Evolutionary conservation across 2,329 filamentous ascomycete genomes (phyloP).

Genomic region (Pyrenophora tritici-repentis): DNA sequence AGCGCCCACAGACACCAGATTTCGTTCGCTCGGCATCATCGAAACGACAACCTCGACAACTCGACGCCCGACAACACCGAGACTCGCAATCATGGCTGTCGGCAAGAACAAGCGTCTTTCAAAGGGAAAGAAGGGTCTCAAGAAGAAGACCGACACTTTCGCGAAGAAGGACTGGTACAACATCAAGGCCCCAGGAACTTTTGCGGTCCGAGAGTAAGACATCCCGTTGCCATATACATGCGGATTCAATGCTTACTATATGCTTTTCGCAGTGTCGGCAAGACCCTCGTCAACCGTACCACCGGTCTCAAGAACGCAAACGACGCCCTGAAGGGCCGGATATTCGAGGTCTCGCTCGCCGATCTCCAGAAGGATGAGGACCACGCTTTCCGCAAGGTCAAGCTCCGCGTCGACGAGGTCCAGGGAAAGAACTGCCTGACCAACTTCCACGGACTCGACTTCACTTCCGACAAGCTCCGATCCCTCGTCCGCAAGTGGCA

Average conservation of each 20-base stretch:
- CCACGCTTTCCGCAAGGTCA: constrained; percentile 99
- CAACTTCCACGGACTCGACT: constrained; percentile 99
- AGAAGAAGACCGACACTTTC: constrained; percentile 99
- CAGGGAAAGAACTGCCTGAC: constrained; percentile 99
- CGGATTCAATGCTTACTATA: constrained; percentile 35
- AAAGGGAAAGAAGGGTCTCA: constrained; percentile 99
- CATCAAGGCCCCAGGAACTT: constrained; percentile 97
- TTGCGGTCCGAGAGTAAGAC: constrained; percentile 93
- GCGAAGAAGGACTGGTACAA: constrained; percentile 99
- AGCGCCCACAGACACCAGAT: constrained; percentile 6
- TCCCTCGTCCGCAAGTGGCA: constrained; percentile 99
- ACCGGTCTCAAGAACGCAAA: constrained; percentile 99
- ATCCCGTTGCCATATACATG: constrained; percentile 26
- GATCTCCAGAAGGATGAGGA: constrained; percentile 99
- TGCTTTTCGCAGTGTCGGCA: constrained; percentile 78
- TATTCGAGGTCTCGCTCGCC: constrained; percentile 98
- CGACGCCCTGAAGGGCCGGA: constrained; percentile 97
- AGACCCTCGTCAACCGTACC: constrained; percentile 99
- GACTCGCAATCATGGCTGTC: constrained; percentile 78
- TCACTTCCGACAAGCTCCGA: constrained; percentile 99
- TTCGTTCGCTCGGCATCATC: constrained; percentile 27
- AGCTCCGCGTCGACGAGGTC: constrained; percentile 97
- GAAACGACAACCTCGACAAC: constrained; percentile 38
- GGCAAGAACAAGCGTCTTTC: constrained; percentile 99
- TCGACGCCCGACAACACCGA: constrained; percentile 36